Evolutionary conservation across 306 rosid genomes (phyloP), one percentile per base, ranked within the genome.

Genomic region (Mimosa pudica): DNA sequence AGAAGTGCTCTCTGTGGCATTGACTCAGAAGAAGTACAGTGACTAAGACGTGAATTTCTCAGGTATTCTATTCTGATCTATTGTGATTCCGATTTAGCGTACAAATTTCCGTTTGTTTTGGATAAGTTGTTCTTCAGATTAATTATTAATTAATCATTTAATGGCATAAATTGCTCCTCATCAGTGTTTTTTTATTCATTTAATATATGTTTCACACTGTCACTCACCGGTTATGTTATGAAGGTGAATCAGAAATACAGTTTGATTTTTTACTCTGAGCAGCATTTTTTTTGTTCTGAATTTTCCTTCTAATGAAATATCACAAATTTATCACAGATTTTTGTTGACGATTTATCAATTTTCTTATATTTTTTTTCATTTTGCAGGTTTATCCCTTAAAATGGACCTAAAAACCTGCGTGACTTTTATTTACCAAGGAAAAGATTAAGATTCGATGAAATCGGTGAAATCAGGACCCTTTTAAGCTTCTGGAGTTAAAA

Each of bases 1-100:
- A 61, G 44, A 61, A 61, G 72, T 75, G 81, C 70, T 77, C 79
- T 86, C 87, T 81, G 83, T 13, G 65, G 69, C 80, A 77, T 80
- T 83, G 86, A 86, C 85, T 77, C 77, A 17, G 71, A n/a, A 49
- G 62, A 24, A 24, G 80, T 61, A 36, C 62, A 46, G 70, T 82
- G 75, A 82, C 84, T 1, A 79, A 30, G 76, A 13, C 82, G 32
- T 75, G 52, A 79, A 70, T 71, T 79, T 79, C 88, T 85, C 77
- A 20, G 55, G 13, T 51, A 82, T 71, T 85, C 70, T 51, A 82
- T 71, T 85, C 70, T 20, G 79, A 73, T 79, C 73, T 5, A 10
- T 45, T 45, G 65, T 11, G 81, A 70, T 71, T 85, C 62, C 52
- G 75, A 54, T 68, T 70, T 30, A 48, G 61, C 81, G 79, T 71